Evolutionary conservation across 805 yeast genomes (phyloP).

Genomic region (Cephaloascus fragrans): DNA sequence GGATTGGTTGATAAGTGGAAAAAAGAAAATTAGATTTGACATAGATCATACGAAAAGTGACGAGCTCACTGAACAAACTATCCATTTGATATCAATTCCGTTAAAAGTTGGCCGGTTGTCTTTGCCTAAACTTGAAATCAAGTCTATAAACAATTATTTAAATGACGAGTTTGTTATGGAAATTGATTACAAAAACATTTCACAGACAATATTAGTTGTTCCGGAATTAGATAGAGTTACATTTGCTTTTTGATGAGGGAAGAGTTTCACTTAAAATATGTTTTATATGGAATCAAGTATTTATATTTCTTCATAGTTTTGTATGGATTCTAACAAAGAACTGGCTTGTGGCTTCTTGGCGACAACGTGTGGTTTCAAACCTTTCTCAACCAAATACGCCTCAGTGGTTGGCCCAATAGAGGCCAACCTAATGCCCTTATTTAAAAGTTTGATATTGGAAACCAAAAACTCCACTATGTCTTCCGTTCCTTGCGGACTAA

Average conservation of each 20-base stretch:
- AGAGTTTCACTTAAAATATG: too few relatives aligned
- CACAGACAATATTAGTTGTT: slow-evolving; percentile 60
- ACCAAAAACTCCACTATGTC: slow-evolving; percentile 38
- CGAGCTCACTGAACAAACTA: slow-evolving; percentile 4
- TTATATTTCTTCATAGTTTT: slow-evolving; percentile 1
- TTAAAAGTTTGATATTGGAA: slow-evolving; percentile 9
- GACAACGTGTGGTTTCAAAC: slow-evolving; percentile 50
- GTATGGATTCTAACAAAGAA: slow-evolving; percentile 36
- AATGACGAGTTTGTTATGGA: slow-evolving; percentile 37
- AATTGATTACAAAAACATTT: slow-evolving; percentile 55
- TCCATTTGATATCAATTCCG: slow-evolving; percentile 54
- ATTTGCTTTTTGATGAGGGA: slow-evolving; percentile 46
- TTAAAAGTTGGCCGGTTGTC: slow-evolving; percentile 63
- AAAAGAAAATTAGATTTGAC: slow-evolving; percentile 41
- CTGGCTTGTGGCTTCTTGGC: slow-evolving; percentile 67
- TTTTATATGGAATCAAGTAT: too few relatives aligned
- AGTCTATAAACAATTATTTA: slow-evolving; percentile 12
- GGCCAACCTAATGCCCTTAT: slow-evolving; percentile 38
- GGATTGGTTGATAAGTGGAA: slow-evolving; percentile 76
- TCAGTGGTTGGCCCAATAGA: slow-evolving; percentile 93
- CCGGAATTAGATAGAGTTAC: slow-evolving; percentile 58
- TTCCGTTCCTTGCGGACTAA: slow-evolving; percentile 85
- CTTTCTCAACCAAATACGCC: slow-evolving; percentile 40
- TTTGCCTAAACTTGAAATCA: slow-evolving; percentile 50
- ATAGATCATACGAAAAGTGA: slow-evolving; percentile 12